Evolutionary conservation across 2,329 filamentous ascomycete species (phyloP).

Genomic region (Verticillium nubilum): DNA sequence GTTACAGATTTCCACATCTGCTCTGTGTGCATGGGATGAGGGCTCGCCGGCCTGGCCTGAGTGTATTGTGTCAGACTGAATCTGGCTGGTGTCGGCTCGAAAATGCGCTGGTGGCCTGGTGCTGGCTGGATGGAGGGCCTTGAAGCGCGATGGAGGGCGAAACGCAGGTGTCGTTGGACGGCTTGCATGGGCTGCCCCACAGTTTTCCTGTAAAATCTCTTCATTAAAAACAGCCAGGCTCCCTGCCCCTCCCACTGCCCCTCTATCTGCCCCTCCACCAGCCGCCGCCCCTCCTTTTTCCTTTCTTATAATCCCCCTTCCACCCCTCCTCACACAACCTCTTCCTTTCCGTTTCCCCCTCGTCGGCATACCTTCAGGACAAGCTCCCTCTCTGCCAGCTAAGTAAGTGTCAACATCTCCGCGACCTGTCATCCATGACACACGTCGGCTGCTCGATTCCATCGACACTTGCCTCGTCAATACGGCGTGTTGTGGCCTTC

Average conservation of each 20-base stretch:
- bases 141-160: too few species aligned
- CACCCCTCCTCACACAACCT: neutral
- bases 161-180: neutral
- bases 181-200: neutral
- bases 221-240: neutral
- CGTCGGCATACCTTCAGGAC: conserved; percentile 3
- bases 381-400: neutral
- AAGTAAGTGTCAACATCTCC: neutral
- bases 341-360: neutral
- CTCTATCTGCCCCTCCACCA: neutral
- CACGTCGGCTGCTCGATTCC: too few species aligned
- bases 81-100: neutral
- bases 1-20: neutral
- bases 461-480: too few species aligned
- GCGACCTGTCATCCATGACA: too few species aligned
- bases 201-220: neutral
- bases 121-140: neutral
- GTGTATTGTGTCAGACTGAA: neutral
- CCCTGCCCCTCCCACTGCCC: neutral
- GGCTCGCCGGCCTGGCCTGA: neutral
- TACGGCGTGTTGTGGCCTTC: too few species aligned
- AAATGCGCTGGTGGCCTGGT: neutral
- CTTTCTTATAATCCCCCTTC: neutral
- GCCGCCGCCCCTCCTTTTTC: neutral
- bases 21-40: neutral